Conservation (phyloP, 371 early-diverging fungal species). For the Zopfochytrium polystomum region DNA sequence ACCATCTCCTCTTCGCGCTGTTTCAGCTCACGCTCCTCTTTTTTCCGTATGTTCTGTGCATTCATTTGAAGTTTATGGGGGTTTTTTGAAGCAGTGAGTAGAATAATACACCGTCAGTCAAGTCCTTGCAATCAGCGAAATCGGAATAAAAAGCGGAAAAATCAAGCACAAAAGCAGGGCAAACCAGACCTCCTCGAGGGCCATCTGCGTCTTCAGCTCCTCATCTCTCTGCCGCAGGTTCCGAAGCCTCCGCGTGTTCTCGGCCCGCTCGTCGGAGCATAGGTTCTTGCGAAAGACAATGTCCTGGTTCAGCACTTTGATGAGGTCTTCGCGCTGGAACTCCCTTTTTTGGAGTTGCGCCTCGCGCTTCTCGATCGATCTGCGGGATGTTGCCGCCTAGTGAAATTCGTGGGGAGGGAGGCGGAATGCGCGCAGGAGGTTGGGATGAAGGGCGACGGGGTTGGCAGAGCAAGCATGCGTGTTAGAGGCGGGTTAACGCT, state of each 20-base stretch:
- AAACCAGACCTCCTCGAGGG: constrained; percentile 33
- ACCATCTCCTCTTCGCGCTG: constrained; percentile 31
- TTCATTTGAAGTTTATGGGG: neutral
- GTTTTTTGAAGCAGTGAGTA: too few relatives aligned
- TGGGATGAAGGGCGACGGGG: too few relatives aligned
- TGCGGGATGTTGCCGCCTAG: too few relatives aligned
- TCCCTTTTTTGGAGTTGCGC: constrained; percentile 37
- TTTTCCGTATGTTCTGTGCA: constrained; percentile 20
- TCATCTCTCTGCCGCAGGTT: constrained; percentile 27
- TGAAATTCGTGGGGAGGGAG: too few relatives aligned
- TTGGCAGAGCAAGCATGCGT: too few relatives aligned
- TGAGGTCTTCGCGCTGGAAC: constrained; percentile 39
- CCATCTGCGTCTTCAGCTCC: constrained; percentile 31
- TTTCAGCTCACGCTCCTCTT: constrained; percentile 23
- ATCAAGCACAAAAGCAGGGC: neutral
- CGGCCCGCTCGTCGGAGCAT: constrained; percentile 44
- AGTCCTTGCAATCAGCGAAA: neutral
- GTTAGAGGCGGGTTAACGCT: too few relatives aligned
- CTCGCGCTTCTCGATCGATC: constrained; percentile 37
- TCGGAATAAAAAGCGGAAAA: neutral
- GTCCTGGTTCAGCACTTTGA: constrained; percentile 40
- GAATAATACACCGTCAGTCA: neutral
- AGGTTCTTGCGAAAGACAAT: constrained; percentile 31
- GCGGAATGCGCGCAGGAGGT: too few relatives aligned
- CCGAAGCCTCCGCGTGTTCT: constrained; percentile 34